Conservation (phyloP, 805 yeast species). For the Candida insectorum region DNA sequence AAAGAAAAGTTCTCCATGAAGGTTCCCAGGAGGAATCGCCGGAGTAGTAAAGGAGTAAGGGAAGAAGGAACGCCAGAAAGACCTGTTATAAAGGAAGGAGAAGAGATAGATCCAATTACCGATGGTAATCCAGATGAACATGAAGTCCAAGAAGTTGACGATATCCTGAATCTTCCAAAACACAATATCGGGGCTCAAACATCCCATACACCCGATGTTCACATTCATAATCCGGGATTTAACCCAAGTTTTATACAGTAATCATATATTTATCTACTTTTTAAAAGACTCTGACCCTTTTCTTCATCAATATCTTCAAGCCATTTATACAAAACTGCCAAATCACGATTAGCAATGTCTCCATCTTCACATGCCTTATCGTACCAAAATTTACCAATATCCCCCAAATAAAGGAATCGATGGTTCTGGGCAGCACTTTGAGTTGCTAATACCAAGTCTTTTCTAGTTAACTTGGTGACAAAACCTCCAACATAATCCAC, state of each 20-base stretch:
- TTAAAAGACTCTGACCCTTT: slow-evolving; percentile 3
- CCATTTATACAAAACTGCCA: slow-evolving; percentile 43
- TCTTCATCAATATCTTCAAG: slow-evolving; percentile 20
- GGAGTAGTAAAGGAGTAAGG: slow-evolving; percentile 1
- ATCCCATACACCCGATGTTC: no score
- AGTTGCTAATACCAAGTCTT: slow-evolving; percentile 43
- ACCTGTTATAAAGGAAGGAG: not conserved
- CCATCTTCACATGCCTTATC: slow-evolving; percentile 41
- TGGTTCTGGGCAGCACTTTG: slow-evolving; percentile 30
- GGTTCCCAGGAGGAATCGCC: not conserved
- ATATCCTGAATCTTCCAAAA: no score
- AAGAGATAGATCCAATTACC: slow-evolving; percentile 1
- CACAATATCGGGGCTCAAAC: no score
- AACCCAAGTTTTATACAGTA: no score
- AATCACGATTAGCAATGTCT: slow-evolving; percentile 37
- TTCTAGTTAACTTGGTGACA: slow-evolving; percentile 43
- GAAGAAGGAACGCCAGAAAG: no score
- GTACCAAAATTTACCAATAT: slow-evolving; percentile 37
- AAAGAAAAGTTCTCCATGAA: not conserved
- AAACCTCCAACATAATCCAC: slow-evolving; percentile 47
- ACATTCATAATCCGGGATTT: no score
- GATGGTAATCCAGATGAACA: no score
- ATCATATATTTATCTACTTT: no score
- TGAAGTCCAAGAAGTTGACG: no score
- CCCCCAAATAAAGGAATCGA: slow-evolving; percentile 38